Conservation (phyloP, 2,329 filamentous ascomycete genomes). For the Zasmidium angulare region DNA sequence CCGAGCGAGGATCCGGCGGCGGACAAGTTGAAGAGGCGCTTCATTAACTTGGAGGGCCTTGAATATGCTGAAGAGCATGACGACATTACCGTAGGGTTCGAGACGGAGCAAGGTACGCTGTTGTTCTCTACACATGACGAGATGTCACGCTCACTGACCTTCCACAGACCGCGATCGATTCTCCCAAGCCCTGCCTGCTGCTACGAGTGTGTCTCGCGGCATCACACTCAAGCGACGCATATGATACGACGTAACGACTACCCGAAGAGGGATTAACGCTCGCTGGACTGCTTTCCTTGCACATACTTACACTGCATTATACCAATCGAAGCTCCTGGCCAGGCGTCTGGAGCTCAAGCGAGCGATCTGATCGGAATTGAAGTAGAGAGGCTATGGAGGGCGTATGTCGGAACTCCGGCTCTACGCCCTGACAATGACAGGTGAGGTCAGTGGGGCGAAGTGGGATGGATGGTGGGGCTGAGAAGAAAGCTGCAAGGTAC, state of each 20-base stretch:
- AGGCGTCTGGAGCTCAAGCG: neutral
- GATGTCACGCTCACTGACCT: slow-evolving; percentile 26
- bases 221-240: slow-evolving; percentile 44
- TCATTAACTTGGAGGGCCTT: slow-evolving; percentile 81
- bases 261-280: neutral
- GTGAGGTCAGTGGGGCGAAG: neutral
- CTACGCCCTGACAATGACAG: neutral
- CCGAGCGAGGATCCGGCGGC: slow-evolving; percentile 62
- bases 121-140: neutral
- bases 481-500: neutral
- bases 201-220: slow-evolving; percentile 39
- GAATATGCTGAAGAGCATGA: slow-evolving; percentile 92
- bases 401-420: neutral
- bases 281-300: neutral
- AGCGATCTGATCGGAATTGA: neutral
- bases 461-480: neutral
- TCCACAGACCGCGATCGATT: slow-evolving; percentile 47
- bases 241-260: slow-evolving; percentile 15
- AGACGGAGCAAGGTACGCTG: slow-evolving; percentile 58
- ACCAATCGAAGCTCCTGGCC: neutral
- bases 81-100: slow-evolving; percentile 83
- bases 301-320: neutral
- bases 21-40: slow-evolving; percentile 65
- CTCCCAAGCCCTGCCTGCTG: slow-evolving; percentile 46
- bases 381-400: neutral